These are phyloP conservation scores for Polytrichum commune DNA, from an alignment of 225 moss, liverwort and hornwort genomes.

Conservation along the genomic window DNA sequence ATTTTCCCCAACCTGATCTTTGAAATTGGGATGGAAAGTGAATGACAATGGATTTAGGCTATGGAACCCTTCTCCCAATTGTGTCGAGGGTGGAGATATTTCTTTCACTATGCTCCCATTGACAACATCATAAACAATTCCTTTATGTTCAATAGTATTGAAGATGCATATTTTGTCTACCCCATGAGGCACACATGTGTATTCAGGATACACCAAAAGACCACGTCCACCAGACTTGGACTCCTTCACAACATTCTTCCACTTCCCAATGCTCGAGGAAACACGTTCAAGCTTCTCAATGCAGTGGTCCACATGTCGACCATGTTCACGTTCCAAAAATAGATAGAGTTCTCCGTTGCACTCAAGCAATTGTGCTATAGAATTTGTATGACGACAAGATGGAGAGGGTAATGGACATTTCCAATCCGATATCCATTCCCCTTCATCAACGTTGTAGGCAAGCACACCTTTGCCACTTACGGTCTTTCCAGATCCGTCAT, in stretches of 20 bases:
- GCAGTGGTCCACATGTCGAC: not conserved
- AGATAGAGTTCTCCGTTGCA: not conserved
- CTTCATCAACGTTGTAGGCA: not conserved
- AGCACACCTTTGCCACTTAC: not conserved
- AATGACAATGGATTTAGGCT: not conserved
- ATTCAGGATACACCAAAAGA: not conserved
- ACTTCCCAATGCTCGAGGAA: not conserved
- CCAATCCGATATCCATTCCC: not conserved
- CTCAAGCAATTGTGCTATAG: not conserved
- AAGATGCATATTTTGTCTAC: not conserved
- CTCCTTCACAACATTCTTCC: not conserved
- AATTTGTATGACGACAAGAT: not conserved
- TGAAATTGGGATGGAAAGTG: not conserved
- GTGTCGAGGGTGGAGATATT: not conserved
- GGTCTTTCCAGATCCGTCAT: not conserved
- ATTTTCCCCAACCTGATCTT: not conserved
- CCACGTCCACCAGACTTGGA: not conserved
- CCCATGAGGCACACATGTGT: not conserved
- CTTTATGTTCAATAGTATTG: not conserved
- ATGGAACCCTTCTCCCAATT: not conserved
- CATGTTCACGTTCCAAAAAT: not conserved
- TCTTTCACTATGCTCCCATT: not conserved
- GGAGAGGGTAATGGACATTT: not conserved
- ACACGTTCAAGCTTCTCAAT: not conserved
- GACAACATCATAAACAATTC: not conserved